Evolutionary conservation across 1,284 basidiomycete species (phyloP).

Genomic region (Paramarasmius palmivorus): DNA sequence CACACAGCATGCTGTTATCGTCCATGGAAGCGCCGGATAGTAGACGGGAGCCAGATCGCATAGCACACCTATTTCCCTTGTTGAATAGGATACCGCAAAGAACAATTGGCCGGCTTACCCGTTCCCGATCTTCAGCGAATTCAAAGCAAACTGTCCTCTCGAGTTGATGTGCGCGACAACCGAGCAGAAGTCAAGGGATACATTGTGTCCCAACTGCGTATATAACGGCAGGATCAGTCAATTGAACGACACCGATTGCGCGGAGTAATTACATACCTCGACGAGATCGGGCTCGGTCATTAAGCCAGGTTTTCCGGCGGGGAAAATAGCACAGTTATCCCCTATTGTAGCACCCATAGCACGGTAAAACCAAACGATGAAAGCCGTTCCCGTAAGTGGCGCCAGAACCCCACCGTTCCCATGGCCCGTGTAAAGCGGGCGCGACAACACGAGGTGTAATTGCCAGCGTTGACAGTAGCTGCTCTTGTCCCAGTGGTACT

Average conservation of each 20-base stretch:
- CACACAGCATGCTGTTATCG: slow-evolving; percentile 44
- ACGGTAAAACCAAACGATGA: slow-evolving; percentile 44
- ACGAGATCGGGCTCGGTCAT: slow-evolving; percentile 49
- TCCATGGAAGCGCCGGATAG: slow-evolving; percentile 52
- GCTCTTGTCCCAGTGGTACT: slow-evolving; percentile 43
- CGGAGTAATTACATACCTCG: slow-evolving; percentile 24
- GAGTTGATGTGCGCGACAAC: slow-evolving; percentile 50
- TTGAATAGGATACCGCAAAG: slow-evolving; percentile 1
- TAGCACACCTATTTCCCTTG: slow-evolving; percentile 28
- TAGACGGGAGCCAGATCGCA: slow-evolving; percentile 47
- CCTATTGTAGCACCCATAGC: slow-evolving; percentile 43
- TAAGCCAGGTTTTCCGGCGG: slow-evolving; percentile 37
- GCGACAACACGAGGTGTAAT: slow-evolving; percentile 37
- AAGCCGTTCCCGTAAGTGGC: slow-evolving; percentile 37
- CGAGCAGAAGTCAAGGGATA: slow-evolving; percentile 42
- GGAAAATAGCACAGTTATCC: slow-evolving; percentile 38
- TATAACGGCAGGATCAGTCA: background rate
- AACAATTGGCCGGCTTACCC: slow-evolving; percentile 25
- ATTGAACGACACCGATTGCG: background rate
- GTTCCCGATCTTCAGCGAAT: slow-evolving; percentile 39
- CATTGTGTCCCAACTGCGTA: slow-evolving; percentile 37
- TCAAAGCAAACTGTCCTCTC: slow-evolving; percentile 42
- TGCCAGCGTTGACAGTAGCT: slow-evolving; percentile 49
- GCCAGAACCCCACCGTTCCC: slow-evolving; percentile 40
- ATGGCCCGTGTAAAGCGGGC: slow-evolving; percentile 36